These are phyloP conservation scores for Trichosporon sp. DNA, from an alignment of 1,284 basidiomycete genomes.

Conservation along the genomic window DNA sequence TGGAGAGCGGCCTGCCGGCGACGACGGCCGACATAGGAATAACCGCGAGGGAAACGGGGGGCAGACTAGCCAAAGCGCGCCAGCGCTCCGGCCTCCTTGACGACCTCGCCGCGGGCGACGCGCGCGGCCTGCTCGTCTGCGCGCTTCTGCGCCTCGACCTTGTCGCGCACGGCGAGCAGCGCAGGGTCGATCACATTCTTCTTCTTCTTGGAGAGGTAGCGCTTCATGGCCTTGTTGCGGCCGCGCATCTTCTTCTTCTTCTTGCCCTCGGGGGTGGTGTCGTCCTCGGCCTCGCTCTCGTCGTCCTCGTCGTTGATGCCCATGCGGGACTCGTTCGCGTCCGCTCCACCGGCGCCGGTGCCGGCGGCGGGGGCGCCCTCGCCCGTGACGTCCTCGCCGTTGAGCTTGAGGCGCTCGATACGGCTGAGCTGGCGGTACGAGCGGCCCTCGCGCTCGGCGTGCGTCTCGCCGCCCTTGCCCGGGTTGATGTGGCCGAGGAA, in stretches of 20 bases:
- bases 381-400: conserved; percentile 54
- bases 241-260: conserved; percentile 74
- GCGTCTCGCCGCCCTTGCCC: conserved; percentile 56
- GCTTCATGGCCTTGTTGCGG: conserved; percentile 74
- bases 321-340: conserved; percentile 38
- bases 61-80: conserved; percentile 30
- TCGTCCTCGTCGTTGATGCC: conserved; percentile 49
- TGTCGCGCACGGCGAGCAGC: conserved; percentile 48
- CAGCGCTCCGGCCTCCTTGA: conserved; percentile 36
- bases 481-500: conserved; percentile 69
- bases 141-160: conserved; percentile 34
- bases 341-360: conserved; percentile 55
- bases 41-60: background rate
- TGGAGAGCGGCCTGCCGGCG: too few species aligned
- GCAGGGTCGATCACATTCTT: conserved; percentile 89
- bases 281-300: conserved; percentile 28
- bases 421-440: conserved; percentile 69
- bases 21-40: too few species aligned
- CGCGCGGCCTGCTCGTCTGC: conserved; percentile 28
- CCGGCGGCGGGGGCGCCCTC: conserved; percentile 48
- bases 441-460: conserved; percentile 53
- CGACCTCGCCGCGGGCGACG: conserved; percentile 28
- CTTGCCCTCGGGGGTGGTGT: conserved; percentile 48
- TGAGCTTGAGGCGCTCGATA: conserved; percentile 63
- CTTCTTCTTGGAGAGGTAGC: conserved; percentile 72